A percentile compares a stretch with the other conserved stretches of the same genome.
These are phyloP conservation scores for Phytopythium litorale DNA, from an alignment of 352 stramenopile species.

Conservation along the genomic window DNA sequence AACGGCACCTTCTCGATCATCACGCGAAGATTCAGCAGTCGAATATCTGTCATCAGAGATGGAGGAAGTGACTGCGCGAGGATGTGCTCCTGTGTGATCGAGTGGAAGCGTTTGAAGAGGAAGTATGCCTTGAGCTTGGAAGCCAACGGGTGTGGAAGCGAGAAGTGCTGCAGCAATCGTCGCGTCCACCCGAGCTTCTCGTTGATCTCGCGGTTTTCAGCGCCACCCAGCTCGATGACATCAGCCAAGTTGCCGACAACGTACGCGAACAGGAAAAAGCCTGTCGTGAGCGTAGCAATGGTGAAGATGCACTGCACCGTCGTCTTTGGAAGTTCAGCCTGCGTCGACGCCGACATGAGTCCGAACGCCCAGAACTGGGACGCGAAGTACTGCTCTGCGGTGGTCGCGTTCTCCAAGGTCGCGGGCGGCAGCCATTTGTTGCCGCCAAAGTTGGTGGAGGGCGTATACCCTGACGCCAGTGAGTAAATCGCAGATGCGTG, in stretches of 20 bases:
- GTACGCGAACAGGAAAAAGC: slow-evolving; percentile 59
- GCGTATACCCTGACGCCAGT: background rate
- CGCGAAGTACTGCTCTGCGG: slow-evolving; percentile 34
- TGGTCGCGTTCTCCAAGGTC: slow-evolving; percentile 17
- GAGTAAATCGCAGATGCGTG: slow-evolving; percentile 11
- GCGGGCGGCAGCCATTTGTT: slow-evolving; percentile 33
- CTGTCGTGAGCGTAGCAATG: slow-evolving; percentile 33
- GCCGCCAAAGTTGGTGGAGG: slow-evolving; percentile 23
- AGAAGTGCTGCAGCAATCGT: slow-evolving; percentile 42
- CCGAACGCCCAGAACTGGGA: slow-evolving; percentile 56
- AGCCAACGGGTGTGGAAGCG: slow-evolving; percentile 27
- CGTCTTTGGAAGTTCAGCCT: slow-evolving; percentile 38
- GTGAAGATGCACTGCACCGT: slow-evolving; percentile 38
- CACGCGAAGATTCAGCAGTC: slow-evolving; percentile 33
- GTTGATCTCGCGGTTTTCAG: slow-evolving; percentile 47
- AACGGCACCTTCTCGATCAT: slow-evolving; percentile 53
- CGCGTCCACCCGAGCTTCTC: slow-evolving; percentile 38
- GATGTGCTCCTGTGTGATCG: slow-evolving; percentile 45
- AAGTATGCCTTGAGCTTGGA: slow-evolving; percentile 47
- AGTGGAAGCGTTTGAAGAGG: slow-evolving; percentile 58
- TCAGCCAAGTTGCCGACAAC: slow-evolving; percentile 55
- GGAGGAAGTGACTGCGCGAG: slow-evolving; percentile 37
- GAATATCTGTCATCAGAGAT: slow-evolving; percentile 42
- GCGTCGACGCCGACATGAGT: slow-evolving; percentile 50
- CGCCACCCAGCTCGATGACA: slow-evolving; percentile 39